phyloP scores from a whole-genome alignment of 2,329 filamentous ascomycete species.

The Apiospora malaysiana region DNA sequence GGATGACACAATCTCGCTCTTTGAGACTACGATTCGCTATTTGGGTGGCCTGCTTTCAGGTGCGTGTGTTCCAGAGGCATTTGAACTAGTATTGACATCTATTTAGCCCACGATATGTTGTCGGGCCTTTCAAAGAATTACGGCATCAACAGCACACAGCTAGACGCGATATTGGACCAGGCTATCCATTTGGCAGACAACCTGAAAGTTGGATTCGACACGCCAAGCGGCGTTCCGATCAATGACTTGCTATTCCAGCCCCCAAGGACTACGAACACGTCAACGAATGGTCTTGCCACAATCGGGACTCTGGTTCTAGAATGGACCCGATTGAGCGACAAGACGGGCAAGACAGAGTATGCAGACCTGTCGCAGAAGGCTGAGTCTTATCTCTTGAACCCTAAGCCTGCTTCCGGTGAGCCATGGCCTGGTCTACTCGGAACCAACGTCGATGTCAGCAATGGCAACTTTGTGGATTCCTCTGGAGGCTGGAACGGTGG shows the following conservation, averaged over 20 bases:
- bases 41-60: conserved; percentile 80
- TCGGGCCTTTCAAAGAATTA: conserved; percentile 63
- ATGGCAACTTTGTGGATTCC: conserved; percentile 71
- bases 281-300: conserved; percentile 75
- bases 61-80: conserved; percentile 29
- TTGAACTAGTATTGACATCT: conserved; percentile 7
- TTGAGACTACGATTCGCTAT: conserved; percentile 91
- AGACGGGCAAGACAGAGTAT: conserved; percentile 73
- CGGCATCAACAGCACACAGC: conserved; percentile 48
- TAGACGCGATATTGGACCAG: conserved; percentile 67
- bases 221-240: conserved; percentile 74
- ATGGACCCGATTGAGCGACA: conserved; percentile 80
- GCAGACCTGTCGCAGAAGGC: conserved; percentile 69
- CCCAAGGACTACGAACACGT: conserved; percentile 52
- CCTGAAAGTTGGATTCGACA: conserved; percentile 80
- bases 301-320: conserved; percentile 82
- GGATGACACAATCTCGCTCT: conserved; percentile 67
- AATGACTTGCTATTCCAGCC: conserved; percentile 69
- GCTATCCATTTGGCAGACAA: conserved; percentile 72
- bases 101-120: conserved; percentile 72
- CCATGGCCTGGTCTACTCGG: conserved; percentile 82
- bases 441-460: conserved; percentile 65
- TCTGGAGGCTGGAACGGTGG: conserved; percentile 79
- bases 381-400: conserved; percentile 72
- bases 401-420: conserved; percentile 65